Evolutionary conservation across 306 rosid species (phyloP), one percentile per base, ranked within the genome.

Genomic region (Sindora glabra): DNA sequence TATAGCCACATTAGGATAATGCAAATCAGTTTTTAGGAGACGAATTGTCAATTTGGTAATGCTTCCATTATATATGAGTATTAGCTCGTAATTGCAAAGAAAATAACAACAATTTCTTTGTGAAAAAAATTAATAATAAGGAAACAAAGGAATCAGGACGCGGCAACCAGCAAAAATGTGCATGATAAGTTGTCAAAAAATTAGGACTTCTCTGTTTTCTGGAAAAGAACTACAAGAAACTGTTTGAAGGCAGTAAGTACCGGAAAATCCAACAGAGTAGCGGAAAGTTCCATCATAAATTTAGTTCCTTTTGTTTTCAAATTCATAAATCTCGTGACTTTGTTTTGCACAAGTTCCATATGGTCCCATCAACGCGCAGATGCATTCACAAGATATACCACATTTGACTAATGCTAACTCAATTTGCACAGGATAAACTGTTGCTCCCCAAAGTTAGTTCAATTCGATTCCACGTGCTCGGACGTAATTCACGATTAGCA

Each of bases 131-230:
- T 0, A 40, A 6, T 23, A 12, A 67, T 30, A 47, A 54, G 46
- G 60, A 63, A 46, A 32, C 27, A 67, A 46, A 46, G 45, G 38
- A 36, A 39, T 16, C 9, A 24, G 39, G n/a, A 48, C 26, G 14
- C 30, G 36, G 38, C 27, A n/a, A 40, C 52, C 60, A 42, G 55
- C 5, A 29, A 70, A 41, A 52, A 1, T n/a, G 45, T 44, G 10
- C 11, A 34, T 16, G 46, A 46, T 41, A 56, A 6, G 54, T 17
- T 26, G 30, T 70, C 5, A 11, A 10, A 39, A 46, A 54, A 62
- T 8, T 33, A 17, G 65, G 24, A 55, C 21, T 45, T 62, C 47
- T 41, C 53, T 3, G 52, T 15, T 9, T 16, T 78, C 88, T 82
- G 72, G 84, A 5, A 36, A 37, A 17, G 3, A 11, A 40, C n/a